phyloP scores from a whole-genome alignment of 371 early-diverging fungal genomes.

The Mucor irregularis region DNA sequence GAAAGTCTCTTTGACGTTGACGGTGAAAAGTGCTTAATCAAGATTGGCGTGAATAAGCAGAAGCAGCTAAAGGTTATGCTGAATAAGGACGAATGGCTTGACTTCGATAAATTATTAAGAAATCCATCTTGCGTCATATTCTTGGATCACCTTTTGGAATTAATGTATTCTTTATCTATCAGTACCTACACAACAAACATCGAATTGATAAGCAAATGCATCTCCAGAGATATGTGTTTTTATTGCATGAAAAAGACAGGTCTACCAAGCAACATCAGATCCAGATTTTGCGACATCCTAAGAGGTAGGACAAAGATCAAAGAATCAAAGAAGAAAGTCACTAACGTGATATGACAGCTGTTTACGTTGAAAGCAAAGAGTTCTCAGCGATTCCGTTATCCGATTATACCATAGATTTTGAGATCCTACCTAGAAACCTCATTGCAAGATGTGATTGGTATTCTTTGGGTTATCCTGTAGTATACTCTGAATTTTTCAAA shows the following conservation, averaged over 20 bases:
- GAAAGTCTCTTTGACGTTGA: no score
- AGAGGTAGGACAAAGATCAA: slow-evolving; percentile 28
- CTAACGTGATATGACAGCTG: slow-evolving; percentile 9
- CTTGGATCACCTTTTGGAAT: slow-evolving; percentile 20
- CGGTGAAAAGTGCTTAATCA: no score
- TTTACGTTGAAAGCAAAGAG: slow-evolving; percentile 27
- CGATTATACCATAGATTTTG: slow-evolving; percentile 28
- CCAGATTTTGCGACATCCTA: slow-evolving; percentile 45
- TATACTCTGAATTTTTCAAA: slow-evolving; percentile 28
- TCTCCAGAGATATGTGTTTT: slow-evolving; percentile 42
- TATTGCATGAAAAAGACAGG: slow-evolving; percentile 35
- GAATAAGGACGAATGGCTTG: slow-evolving; percentile 22
- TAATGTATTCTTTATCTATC: slow-evolving; percentile 26
- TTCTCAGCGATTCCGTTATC: slow-evolving; percentile 28
- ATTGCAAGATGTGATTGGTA: not conserved
- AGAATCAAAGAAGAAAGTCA: not conserved
- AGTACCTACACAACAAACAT: slow-evolving; percentile 16
- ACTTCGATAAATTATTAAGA: slow-evolving; percentile 14
- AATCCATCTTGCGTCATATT: slow-evolving; percentile 8
- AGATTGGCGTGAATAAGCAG: no score
- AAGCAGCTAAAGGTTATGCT: slow-evolving; percentile 21
- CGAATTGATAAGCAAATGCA: slow-evolving; percentile 14
- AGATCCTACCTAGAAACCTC: not conserved
- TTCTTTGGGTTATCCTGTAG: slow-evolving; percentile 21
- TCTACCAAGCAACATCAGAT: slow-evolving; percentile 38